Conservation (phyloP, 140 eudicot species). For the Bidens hawaiensis region DNA sequence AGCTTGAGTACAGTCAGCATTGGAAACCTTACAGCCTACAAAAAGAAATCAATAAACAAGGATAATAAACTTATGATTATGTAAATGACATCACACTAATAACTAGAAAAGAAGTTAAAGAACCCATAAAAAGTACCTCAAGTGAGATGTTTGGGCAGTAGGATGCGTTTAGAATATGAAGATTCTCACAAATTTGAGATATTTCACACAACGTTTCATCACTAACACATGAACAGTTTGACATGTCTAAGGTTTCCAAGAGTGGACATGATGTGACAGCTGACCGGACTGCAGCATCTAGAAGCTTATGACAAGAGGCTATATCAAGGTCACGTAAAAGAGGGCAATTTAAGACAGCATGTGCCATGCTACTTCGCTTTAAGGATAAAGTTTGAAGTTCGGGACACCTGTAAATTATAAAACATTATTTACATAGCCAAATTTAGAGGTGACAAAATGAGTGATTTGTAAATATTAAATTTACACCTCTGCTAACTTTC, state of each 20-base stretch:
- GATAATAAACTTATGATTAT: background rate
- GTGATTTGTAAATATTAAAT: too few relatives aligned
- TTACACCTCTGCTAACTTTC: too few relatives aligned
- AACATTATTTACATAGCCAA: background rate
- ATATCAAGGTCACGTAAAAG: constrained; percentile 81
- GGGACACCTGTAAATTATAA: constrained; percentile 68
- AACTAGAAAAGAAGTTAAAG: too few relatives aligned
- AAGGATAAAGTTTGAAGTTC: constrained; percentile 79
- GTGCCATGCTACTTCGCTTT: constrained; percentile 96
- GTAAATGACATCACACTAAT: background rate
- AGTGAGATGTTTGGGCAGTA: constrained; percentile 95
- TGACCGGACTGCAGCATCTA: constrained; percentile 93
- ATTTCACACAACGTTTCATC: constrained; percentile 91
- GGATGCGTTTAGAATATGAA: constrained; percentile 80
- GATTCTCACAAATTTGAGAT: constrained; percentile 53
- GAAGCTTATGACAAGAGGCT: constrained; percentile 97
- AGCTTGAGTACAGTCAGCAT: constrained; percentile 93
- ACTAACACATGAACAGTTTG: constrained; percentile 84
- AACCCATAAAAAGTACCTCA: constrained; percentile 48
- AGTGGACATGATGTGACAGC: constrained; percentile 85
- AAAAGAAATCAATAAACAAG: too few relatives aligned
- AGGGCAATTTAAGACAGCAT: constrained; percentile 83
- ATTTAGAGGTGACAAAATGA: background rate
- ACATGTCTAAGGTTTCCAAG: constrained; percentile 86
- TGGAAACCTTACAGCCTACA: constrained; percentile 68